These are phyloP conservation scores for Agarophyton chilense DNA, from an alignment of 23 red algal species.

Conservation along the genomic window DNA sequence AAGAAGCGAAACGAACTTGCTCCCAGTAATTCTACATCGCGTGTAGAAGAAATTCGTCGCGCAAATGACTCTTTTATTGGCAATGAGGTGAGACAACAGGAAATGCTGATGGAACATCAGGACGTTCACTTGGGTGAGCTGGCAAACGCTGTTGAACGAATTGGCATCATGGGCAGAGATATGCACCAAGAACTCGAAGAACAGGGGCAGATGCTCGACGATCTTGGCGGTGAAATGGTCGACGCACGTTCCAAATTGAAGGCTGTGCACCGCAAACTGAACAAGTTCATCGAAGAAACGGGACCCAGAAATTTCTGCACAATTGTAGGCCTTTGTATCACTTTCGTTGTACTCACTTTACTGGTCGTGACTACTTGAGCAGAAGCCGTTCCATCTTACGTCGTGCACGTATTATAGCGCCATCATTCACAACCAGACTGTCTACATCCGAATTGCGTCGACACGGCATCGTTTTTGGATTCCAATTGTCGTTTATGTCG, in stretches of 20 bases:
- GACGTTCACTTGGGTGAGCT: constrained; percentile 72
- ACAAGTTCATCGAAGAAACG: constrained; percentile 61
- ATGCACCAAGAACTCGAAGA: constrained; percentile 76
- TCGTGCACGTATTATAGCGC: neutral
- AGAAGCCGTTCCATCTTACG: too few species aligned
- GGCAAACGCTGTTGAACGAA: constrained; percentile 60
- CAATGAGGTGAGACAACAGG: constrained; percentile 47
- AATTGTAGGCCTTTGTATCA: constrained; percentile 56
- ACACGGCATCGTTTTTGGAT: too few species aligned
- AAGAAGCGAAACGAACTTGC: neutral
- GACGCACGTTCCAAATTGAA: constrained; percentile 25
- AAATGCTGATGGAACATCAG: constrained; percentile 38
- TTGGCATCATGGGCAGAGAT: constrained; percentile 66
- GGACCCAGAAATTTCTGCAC: constrained; percentile 65
- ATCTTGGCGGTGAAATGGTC: constrained; percentile 61
- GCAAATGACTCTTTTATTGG: constrained; percentile 66
- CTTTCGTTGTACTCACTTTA: constrained; percentile 62
- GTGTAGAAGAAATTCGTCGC: neutral
- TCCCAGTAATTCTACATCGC: neutral
- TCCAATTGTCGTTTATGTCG: too few species aligned
- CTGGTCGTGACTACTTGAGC: constrained; percentile 67
- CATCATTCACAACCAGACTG: neutral
- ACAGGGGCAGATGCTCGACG: constrained; percentile 69
- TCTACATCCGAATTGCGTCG: too few species aligned
- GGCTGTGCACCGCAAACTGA: constrained; percentile 35